These are phyloP conservation scores for Chytridium lagenaria DNA, from an alignment of 371 early-diverging fungal species.

Conservation along the genomic window DNA sequence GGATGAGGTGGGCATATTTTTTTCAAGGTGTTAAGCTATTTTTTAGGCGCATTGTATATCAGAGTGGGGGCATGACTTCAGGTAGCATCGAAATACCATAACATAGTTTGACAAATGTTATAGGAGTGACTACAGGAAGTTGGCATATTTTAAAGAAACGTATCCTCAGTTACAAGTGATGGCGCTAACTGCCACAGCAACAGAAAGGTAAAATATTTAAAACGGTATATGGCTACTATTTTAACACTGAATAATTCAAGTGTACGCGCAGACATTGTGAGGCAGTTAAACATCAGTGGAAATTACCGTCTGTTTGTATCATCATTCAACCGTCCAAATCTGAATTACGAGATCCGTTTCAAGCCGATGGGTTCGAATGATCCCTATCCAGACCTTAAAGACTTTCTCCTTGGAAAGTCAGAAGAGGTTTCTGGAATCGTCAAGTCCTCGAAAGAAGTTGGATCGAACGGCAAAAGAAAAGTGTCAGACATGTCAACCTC, in stretches of 20 bases:
- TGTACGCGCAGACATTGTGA: constrained; percentile 48
- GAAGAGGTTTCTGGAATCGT: neutral
- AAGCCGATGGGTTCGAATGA: constrained; percentile 27
- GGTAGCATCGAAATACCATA: constrained; percentile 23
- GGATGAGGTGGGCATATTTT: constrained; percentile 42
- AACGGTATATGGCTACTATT: neutral
- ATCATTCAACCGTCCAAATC: constrained; percentile 52
- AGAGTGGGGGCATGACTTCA: constrained; percentile 60
- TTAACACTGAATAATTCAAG: constrained; percentile 21
- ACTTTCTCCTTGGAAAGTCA: neutral
- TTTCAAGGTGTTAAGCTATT: neutral
- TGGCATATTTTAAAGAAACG: constrained; percentile 41
- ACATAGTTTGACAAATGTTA: no score
- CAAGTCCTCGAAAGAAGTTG: no score
- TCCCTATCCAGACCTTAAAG: neutral
- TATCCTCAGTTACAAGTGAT: constrained; percentile 46
- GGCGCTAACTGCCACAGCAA: constrained; percentile 60
- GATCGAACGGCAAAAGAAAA: neutral
- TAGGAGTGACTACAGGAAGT: constrained; percentile 47
- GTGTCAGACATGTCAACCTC: constrained; percentile 2
- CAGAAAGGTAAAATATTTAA: constrained; percentile 24
- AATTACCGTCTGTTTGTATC: constrained; percentile 35
- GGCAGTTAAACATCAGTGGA: constrained; percentile 36
- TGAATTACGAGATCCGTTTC: constrained; percentile 53
- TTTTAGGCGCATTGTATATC: constrained; percentile 55